Conservation (phyloP, 345 rosid genomes). For the Nasturtium officinale region DNA sequence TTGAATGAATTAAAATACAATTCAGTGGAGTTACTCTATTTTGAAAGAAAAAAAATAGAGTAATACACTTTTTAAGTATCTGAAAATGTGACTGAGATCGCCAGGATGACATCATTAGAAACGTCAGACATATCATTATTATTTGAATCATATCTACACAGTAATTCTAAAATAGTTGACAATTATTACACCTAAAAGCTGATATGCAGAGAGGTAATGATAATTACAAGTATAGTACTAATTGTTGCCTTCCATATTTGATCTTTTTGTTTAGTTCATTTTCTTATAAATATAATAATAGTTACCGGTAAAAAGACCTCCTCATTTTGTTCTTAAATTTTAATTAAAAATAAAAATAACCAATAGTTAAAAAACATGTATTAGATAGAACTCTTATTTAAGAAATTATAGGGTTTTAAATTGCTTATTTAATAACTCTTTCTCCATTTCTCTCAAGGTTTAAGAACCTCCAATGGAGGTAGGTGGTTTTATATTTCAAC, state of each 20-base stretch:
- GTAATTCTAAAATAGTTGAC: conserved; percentile 29
- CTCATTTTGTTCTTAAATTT: no score
- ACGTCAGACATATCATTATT: conserved; percentile 16
- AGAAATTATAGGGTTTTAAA: no score
- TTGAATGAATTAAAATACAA: no score
- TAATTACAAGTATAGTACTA: conserved; percentile 9
- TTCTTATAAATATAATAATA: background rate
- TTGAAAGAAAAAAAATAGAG: no score
- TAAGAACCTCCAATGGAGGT: no score
- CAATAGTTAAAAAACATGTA: no score
- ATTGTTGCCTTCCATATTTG: background rate
- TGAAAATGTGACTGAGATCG: conserved; percentile 13
- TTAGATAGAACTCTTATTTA: no score
- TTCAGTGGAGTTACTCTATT: no score
- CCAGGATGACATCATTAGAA: conserved; percentile 24
- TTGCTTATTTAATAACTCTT: no score
- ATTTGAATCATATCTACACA: conserved; percentile 27
- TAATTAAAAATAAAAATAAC: no score
- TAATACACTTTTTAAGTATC: no score
- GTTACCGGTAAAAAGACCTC: background rate
- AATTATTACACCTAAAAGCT: conserved; percentile 37
- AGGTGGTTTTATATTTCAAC: conserved; percentile 33
- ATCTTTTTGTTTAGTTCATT: background rate
- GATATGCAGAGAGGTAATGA: conserved; percentile 2
- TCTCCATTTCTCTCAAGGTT: no score